Base-by-base conservation (phyloP, 352 stramenopile species). In the Discostella stelligera region DNA sequence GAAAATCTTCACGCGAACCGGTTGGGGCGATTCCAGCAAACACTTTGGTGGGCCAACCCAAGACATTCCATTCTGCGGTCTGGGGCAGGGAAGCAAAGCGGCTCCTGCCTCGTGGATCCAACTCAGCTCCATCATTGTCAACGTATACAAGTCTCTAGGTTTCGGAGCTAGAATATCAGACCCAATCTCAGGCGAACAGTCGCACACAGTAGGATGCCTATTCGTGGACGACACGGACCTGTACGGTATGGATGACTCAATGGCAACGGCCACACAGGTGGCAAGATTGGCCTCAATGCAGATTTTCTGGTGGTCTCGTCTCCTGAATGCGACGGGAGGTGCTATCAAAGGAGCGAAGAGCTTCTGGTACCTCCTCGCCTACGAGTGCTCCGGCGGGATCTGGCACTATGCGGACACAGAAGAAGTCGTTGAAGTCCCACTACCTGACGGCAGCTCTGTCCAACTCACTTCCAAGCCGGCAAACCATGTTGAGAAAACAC, bases 401-500 rank as follows among this genome's bases (percentile, higher is more conserved):
- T 58, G 50, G 27, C 1, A 0, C n/a, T 30, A 58, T 6, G 20
- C 3, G 3, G 27, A 58, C 13, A n/a, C 14, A n/a, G 4, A 37
- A 13, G 20, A 58, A 21, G 23, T 55, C 3, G 14, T 30, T 3
- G 23, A 5, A 14, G 50, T 30, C 21, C 50, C 50, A 58, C 20
- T 44, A 14, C 37, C 37, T 2, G 37, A 44, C 7, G 37, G 37
- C 37, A 8, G 37, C 0, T 13, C 37, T 2, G 37, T 44, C 37
- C 2, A 32, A 32, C 27, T 32, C 4, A 10, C 11, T 8, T 44
- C 37, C 8, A 27, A 14, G 20, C 50, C 13, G 6, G 27, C 27
- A 32, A 58, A 37, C 18, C 50, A 58, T n/a, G 18, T n/a, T 14
- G 50, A 58, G 50, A 30, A 58, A 44, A 32, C n/a, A 8, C 50